Percentiles rank a stretch among this genome's conserved stretches.
Conservation (phyloP, 2,329 filamentous ascomycete species). For the Bipolaris zeicola region DNA sequence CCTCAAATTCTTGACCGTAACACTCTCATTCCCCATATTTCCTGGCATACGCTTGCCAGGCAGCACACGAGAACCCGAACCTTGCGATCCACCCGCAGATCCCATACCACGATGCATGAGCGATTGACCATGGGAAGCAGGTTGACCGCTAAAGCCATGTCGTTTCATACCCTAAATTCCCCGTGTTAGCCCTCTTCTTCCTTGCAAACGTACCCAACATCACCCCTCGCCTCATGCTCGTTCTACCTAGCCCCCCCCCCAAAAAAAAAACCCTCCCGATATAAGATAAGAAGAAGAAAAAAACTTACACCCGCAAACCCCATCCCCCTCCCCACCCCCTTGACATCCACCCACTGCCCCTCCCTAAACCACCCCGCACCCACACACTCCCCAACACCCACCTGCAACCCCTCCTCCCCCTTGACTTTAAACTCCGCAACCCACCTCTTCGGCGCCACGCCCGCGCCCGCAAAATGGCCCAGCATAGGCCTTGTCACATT, state of each 20-base stretch:
- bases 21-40: conserved; percentile 86
- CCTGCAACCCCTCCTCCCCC: conserved; percentile 70
- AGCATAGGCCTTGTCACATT: conserved; percentile 84
- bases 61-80: conserved; percentile 86
- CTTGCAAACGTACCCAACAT: no score
- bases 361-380: conserved; percentile 88
- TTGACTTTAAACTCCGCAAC: conserved; percentile 88
- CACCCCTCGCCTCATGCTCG: no score
- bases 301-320: conserved; percentile 78
- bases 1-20: conserved; percentile 89
- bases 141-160: conserved; percentile 87
- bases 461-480: conserved; percentile 84
- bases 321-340: conserved; percentile 79
- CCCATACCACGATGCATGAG: conserved; percentile 92
- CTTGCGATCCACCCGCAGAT: conserved; percentile 86
- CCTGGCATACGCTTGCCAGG: conserved; percentile 99
- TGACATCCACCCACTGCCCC: conserved; percentile 89
- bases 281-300: background rate
- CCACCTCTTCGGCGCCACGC: conserved; percentile 81
- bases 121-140: conserved; percentile 92
- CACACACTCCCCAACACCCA: conserved; percentile 76
- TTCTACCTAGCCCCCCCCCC: no score
- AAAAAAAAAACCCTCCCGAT: no score
- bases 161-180: conserved; percentile 80
- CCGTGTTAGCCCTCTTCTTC: background rate